A percentile compares a stretch with the other conserved stretches of the same genome.
These are phyloP conservation scores for Chrysanthemum seticuspe DNA, from an alignment of 129 eudicot species.

Conservation along the genomic window DNA sequence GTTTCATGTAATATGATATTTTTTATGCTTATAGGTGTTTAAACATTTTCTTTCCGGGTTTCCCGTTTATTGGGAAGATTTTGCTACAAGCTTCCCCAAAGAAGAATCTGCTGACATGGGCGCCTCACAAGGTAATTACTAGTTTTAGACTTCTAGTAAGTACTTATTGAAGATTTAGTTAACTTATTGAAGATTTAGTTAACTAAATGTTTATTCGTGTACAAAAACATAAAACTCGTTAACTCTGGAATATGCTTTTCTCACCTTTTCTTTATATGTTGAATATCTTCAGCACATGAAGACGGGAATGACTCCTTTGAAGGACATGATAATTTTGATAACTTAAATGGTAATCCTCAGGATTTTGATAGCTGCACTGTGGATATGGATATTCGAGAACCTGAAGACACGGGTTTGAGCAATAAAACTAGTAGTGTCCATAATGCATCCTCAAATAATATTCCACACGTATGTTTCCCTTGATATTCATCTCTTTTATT, in stretches of 20 bases:
- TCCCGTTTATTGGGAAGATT: constrained; percentile 53
- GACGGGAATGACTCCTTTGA: constrained; percentile 18
- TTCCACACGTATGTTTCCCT: constrained; percentile 26
- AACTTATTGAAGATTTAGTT: neutral
- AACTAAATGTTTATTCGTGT: constrained; percentile 5
- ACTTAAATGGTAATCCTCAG: neutral
- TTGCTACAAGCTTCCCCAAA: constrained; percentile 34
- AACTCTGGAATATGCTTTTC: neutral
- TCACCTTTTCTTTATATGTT: constrained; percentile 19
- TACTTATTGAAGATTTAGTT: neutral
- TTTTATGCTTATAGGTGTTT: constrained; percentile 42
- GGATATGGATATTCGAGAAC: constrained; percentile 19
- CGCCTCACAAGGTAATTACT: constrained; percentile 29
- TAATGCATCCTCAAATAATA: constrained; percentile 22
- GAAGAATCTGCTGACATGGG: constrained; percentile 21
- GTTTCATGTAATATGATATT: constrained; percentile 2
- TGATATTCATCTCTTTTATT: neutral
- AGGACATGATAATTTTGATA: constrained; percentile 23
- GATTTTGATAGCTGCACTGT: constrained; percentile 21
- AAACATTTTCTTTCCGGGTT: constrained; percentile 52
- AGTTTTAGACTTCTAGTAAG: neutral
- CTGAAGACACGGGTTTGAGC: constrained; percentile 14
- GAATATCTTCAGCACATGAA: constrained; percentile 27
- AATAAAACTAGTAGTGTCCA: constrained; percentile 7
- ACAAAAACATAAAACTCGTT: neutral